Percentiles rank a stretch among this genome's conserved stretches.
phyloP scores from a whole-genome alignment of 2,329 filamentous ascomycete genomes.

The Ophidiomyces ophidiicola region DNA sequence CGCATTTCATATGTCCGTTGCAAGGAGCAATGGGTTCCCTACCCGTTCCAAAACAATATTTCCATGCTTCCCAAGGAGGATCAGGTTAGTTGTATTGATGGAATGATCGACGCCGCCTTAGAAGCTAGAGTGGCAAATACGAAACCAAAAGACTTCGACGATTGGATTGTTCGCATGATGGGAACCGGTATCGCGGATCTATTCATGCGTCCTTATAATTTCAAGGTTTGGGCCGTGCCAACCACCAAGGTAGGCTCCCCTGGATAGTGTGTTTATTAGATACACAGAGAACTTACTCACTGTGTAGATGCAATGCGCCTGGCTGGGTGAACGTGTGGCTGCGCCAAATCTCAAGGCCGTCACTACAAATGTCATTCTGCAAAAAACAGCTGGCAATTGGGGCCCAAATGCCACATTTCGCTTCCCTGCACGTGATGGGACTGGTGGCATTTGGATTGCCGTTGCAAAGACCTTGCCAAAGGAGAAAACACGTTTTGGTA shows the following conservation, averaged over 20 bases:
- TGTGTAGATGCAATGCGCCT: conserved; percentile 87
- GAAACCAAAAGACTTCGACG: conserved; percentile 94
- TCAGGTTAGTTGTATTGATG: conserved; percentile 86
- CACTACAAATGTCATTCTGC: conserved; percentile 85
- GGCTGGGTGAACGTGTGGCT: conserved; percentile 97
- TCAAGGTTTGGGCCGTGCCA: conserved; percentile 98
- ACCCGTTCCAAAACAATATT: conserved; percentile 99
- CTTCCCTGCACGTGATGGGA: conserved; percentile 90
- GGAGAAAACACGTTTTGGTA: conserved; percentile 83
- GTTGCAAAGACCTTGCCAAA: conserved; percentile 86
- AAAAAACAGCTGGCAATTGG: conserved; percentile 95
- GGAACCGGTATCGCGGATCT: conserved; percentile 80
- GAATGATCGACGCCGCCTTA: conserved; percentile 86
- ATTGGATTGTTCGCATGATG: conserved; percentile 93
- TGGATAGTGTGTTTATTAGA: neutral
- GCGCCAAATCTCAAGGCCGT: conserved; percentile 90
- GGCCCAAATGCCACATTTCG: conserved; percentile 96
- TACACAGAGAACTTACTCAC: neutral
- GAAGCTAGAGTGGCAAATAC: conserved; percentile 59
- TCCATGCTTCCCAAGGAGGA: conserved; percentile 96
- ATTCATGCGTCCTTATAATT: conserved; percentile 99
- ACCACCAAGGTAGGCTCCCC: conserved; percentile 66
- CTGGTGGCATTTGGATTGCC: conserved; percentile 97
- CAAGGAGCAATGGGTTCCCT: conserved; percentile 93
- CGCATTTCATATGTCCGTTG: conserved; percentile 98